Evolutionary conservation across 139 green algal genomes (phyloP), one percentile per base, ranked within the genome.

Genomic region (Desmodesmus armatus): DNA sequence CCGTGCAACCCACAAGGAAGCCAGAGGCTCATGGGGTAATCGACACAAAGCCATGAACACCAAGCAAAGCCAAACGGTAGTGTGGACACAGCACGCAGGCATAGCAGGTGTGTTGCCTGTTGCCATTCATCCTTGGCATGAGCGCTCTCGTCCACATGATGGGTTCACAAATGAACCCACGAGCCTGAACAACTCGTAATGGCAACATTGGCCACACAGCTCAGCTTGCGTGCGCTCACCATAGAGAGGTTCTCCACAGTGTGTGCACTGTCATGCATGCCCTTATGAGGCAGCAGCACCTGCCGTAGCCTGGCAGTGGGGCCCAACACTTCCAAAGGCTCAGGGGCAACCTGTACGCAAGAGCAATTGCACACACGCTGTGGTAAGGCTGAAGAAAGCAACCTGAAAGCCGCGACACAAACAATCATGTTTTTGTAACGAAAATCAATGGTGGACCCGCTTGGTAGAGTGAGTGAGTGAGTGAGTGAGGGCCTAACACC

Each of bases 161-260:
- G 60, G 7, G 15, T 27, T 69, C 21, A n/a, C 33, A 29, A 37
- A 37, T 27, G 17, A 27, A 27, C 25, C 60, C 29, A 33, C 60
- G 60, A 33, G 60, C 60, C 15, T 11, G 60, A 13, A 11, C 7
- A 35, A 23, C 60, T 33, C 15, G 60, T 27, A 69, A 23, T 37
- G 25, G 29, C 40, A 58, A 29, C 69, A 58, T 3, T 25, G 21
- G 25, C 5, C 43, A 44, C n/a, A 43, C 71, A 60, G 6, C n/a
- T 17, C n/a, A 43, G 4, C 27, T 29, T 11, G 25, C 19, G 15
- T 35, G 21, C 40, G 3, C 87, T 51, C 35, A 85, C 88, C 82
- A 83, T 73, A n/a, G 79, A 84, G 17, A 90, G 15, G 49, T 90
- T 90, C 39, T 87, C 86, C 25, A 33, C 63, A 31, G n/a, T 69